phyloP scores from a whole-genome alignment of 1,284 basidiomycete genomes.

The Tilletia walkeri region DNA sequence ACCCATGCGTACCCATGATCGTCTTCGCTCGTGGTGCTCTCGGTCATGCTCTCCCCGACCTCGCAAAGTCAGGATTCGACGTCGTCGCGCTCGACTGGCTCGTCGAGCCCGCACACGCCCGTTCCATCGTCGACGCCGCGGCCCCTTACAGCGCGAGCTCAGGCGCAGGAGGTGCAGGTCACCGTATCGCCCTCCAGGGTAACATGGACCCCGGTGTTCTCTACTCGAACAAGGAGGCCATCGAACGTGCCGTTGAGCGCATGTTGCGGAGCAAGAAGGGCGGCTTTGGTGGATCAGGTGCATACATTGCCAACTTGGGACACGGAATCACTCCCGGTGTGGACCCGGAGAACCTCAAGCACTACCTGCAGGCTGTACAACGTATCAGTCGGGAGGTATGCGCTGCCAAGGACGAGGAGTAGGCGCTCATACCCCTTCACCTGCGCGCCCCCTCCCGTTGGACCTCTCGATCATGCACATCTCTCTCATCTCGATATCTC shows the following conservation, averaged over 20 bases:
- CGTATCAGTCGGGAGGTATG: slow-evolving; percentile 45
- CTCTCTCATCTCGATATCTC: background rate
- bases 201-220: slow-evolving; percentile 89
- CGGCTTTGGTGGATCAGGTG: slow-evolving; percentile 66
- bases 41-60: slow-evolving; percentile 50
- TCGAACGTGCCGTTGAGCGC: slow-evolving; percentile 79
- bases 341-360: slow-evolving; percentile 51
- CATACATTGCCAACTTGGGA: slow-evolving; percentile 84
- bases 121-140: slow-evolving; percentile 39
- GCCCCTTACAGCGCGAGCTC: slow-evolving; percentile 33
- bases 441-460: too few species aligned
- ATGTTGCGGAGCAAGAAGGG: slow-evolving; percentile 64
- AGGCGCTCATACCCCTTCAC: background rate
- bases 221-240: slow-evolving; percentile 75
- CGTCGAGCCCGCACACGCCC: slow-evolving; percentile 49
- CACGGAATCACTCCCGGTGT: slow-evolving; percentile 73
- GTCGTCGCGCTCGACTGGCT: slow-evolving; percentile 54
- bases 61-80: slow-evolving; percentile 52
- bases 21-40: slow-evolving; percentile 52
- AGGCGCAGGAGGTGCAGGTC: slow-evolving; percentile 45
- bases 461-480: background rate
- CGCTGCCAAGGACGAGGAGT: slow-evolving; percentile 20
- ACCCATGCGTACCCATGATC: slow-evolving; percentile 49
- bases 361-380: slow-evolving; percentile 51
- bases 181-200: slow-evolving; percentile 77